These are phyloP conservation scores for Globisporangium carolinianum DNA, from an alignment of 352 stramenopile species.

Conservation along the genomic window DNA sequence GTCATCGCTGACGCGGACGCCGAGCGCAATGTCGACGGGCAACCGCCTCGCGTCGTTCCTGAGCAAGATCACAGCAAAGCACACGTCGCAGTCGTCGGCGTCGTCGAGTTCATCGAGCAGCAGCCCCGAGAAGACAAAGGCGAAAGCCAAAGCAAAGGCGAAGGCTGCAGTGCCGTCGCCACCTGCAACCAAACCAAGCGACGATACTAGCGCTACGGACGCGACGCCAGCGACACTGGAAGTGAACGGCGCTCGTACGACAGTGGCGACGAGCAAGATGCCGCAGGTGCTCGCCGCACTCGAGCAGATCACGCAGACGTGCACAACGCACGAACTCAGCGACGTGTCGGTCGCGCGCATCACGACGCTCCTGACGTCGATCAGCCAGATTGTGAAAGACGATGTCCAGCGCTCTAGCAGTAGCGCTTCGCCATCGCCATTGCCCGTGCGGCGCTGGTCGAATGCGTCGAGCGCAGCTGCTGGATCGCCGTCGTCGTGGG, in stretches of 20 bases:
- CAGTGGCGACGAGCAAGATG: constrained; percentile 19
- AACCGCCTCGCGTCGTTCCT: constrained; percentile 31
- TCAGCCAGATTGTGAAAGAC: constrained; percentile 61
- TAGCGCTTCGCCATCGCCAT: constrained; percentile 7
- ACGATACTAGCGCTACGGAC: too few relatives aligned
- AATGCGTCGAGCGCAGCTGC: constrained; percentile 8
- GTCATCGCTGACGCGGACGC: neutral
- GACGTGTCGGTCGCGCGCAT: constrained; percentile 61
- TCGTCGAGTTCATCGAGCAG: neutral
- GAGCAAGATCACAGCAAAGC: constrained; percentile 15
- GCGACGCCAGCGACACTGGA: neutral
- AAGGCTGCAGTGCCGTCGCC: neutral
- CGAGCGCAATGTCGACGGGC: constrained; percentile 7
- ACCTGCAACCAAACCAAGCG: neutral
- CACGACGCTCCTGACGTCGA: constrained; percentile 54
- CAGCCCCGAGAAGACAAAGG: constrained; percentile 1
- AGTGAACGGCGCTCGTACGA: too few relatives aligned
- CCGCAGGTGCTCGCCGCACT: constrained; percentile 32
- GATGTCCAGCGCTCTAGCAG: constrained; percentile 24
- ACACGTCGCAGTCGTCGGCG: neutral
- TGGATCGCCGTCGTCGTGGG: constrained; percentile 23
- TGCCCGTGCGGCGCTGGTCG: constrained; percentile 38
- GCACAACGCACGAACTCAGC: constrained; percentile 47
- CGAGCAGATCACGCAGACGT: constrained; percentile 45
- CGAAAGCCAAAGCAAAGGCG: neutral